Percentiles rank a stretch among this genome's conserved stretches.
These are phyloP conservation scores for Ambrosiella xylebori DNA, from an alignment of 2,329 filamentous ascomycete species.

Conservation along the genomic window DNA sequence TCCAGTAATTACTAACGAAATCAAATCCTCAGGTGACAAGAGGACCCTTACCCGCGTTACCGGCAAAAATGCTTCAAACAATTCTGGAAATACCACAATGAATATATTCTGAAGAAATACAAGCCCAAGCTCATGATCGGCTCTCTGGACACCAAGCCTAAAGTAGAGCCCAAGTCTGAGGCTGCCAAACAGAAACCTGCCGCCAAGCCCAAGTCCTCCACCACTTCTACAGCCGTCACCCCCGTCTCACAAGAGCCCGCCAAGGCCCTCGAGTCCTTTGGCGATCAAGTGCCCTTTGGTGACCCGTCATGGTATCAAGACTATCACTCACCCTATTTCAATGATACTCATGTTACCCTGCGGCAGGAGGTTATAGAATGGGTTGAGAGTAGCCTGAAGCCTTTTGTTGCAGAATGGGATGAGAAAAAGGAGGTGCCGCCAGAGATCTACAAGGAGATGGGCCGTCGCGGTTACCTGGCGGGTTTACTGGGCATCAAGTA, in stretches of 20 bases:
- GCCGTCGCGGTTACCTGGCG: slow-evolving; percentile 79
- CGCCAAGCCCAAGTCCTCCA: slow-evolving; percentile 24
- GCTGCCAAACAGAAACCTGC: slow-evolving; percentile 28
- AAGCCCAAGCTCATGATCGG: slow-evolving; percentile 59
- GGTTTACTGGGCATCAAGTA: slow-evolving; percentile 75
- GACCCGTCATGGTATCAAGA: slow-evolving; percentile 89
- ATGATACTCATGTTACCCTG: slow-evolving; percentile 80
- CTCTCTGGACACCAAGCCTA: slow-evolving; percentile 75
- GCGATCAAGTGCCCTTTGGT: slow-evolving; percentile 47
- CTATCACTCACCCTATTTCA: slow-evolving; percentile 93
- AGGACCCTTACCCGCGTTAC: slow-evolving; percentile 47
- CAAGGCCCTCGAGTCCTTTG: slow-evolving; percentile 54
- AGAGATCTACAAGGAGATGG: slow-evolving; percentile 89
- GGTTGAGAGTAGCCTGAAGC: slow-evolving; percentile 79
- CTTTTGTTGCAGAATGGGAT: slow-evolving; percentile 89
- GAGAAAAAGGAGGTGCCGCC: slow-evolving; percentile 82
- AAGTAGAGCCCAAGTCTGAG: slow-evolving; percentile 31
- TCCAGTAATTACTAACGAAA: not conserved
- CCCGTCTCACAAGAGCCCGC: slow-evolving; percentile 22
- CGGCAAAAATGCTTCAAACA: slow-evolving; percentile 49
- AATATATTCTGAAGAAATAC: slow-evolving; percentile 78
- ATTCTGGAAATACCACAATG: slow-evolving; percentile 68
- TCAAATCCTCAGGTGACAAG: slow-evolving; percentile 33
- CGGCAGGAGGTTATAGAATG: slow-evolving; percentile 82
- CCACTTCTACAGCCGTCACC: slow-evolving; percentile 15